Evolutionary conservation across 352 stramenopile species (phyloP).

Genomic region (Globisporangium mamillatum): DNA sequence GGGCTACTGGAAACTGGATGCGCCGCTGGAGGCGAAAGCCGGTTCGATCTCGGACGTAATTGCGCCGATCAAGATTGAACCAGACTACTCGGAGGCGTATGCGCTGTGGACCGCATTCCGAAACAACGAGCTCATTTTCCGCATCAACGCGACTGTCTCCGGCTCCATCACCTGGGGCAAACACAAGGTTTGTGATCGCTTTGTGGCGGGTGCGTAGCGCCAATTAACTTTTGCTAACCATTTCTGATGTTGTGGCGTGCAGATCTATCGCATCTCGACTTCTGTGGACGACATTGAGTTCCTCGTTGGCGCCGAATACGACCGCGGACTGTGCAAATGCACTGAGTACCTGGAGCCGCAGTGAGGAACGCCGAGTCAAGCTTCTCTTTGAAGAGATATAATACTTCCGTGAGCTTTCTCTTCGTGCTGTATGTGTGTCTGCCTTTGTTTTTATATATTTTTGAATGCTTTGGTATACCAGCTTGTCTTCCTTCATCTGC

Average conservation of each 20-base stretch:
- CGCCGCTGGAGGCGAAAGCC: constrained; percentile 59
- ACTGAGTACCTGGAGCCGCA: constrained; percentile 65
- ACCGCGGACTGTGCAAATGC: constrained; percentile 82
- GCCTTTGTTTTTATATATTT: not conserved
- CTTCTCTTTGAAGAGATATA: not conserved
- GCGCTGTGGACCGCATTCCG: constrained; percentile 70
- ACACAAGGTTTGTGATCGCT: constrained; percentile 54
- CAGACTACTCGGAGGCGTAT: constrained; percentile 59
- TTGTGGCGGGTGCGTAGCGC: not conserved
- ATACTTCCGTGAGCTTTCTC: not conserved
- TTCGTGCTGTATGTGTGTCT: not conserved
- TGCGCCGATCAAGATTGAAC: constrained; percentile 65
- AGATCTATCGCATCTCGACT: constrained; percentile 85
- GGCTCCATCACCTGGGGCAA: constrained; percentile 80
- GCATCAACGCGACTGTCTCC: constrained; percentile 76
- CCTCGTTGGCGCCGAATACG: constrained; percentile 83
- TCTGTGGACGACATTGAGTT: constrained; percentile 78
- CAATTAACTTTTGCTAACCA: not conserved
- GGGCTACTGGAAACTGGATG: constrained; percentile 67
- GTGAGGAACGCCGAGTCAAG: constrained; percentile 15
- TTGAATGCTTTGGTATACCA: not conserved
- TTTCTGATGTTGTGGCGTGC: not conserved
- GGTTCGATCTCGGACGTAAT: constrained; percentile 81
- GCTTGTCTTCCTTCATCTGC: not conserved
- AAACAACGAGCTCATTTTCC: constrained; percentile 73